Base-by-base conservation (phyloP, 257 asterid species). In the Anisodus acutangulus region DNA sequence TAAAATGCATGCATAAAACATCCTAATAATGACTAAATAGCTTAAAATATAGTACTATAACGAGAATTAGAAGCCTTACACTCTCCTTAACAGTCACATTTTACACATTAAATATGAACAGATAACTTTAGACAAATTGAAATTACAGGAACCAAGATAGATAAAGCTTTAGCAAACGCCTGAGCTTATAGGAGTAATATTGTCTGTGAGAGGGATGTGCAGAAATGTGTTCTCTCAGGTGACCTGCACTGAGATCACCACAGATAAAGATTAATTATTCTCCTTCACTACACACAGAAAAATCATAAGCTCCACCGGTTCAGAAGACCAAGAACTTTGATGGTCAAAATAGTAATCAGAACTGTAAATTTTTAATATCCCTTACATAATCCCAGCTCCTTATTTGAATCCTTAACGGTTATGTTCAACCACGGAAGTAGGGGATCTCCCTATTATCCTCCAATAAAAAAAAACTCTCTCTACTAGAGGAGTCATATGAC, bases 161-260 rank as follows among this genome's bases (percentile, higher is more conserved):
- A 47, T 15, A 78, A 53, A 85, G 59, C 53, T 43, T 89, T 91
- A 93, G 98, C 94, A 95, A 84, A 57, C 98, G 95, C 85, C 85
- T 92, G 55, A 95, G 94, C 88, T 90, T 94, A 87, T 88, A 87
- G 53, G 98, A 93, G 86, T 92, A 94, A 79, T 89, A 95, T 58
- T 91, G 94, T 80, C 78, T 89, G 89, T 95, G 98, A 70, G 89
- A 89, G 83, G 93, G 92, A 84, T 90, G 89, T 16, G 84, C 83
- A 82, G 26, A 84, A 45, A 95, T 90, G 85, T 93, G 98, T 86
- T 92, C 88, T 79, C 88, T 88, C 89, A 94, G 87, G 82, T 95
- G 98, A 87, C 97, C 98, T 91, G 94, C 92, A 91, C 98, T 95
- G 97, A 85, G 81, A 84, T 37, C 67, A 47, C 81, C 86, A 86